Base-by-base conservation (phyloP, 1,139 yeast genomes). In the Saccharomycopsis hybrid region DNA sequence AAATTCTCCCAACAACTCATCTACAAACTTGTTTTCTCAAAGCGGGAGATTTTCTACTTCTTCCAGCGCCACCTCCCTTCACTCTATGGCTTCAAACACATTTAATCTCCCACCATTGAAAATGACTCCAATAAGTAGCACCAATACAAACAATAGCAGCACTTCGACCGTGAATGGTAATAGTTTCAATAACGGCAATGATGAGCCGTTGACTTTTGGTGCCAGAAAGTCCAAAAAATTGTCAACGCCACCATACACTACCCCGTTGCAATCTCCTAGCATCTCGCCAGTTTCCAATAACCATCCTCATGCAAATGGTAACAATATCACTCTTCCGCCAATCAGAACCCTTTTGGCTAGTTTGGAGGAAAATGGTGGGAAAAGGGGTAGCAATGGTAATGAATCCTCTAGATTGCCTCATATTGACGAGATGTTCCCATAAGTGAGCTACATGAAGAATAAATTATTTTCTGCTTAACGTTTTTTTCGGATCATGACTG, bases 141-240 rank as follows among this genome's bases (percentile, higher is more conserved):
- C 25, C 32, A 36, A 25, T 35, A 30, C 44, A 7, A 33, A 9
- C 43, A 37, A 35, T 36, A 37, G 30, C 36, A 18, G 30, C 8
- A 9, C 39, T 11, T 25, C 31, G 27, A 33, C 35, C 30, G 25
- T 18, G 5, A 27, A 9, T n/a, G 37, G 36, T 42, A 37, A 24
- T 31, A 28, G 37, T 25, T 18, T 29, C 11, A 52, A 32, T 13
- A 42, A 29, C 36, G 25, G 27, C 33, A 41, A 39, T 18, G 48
- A 48, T 9, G 51, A 50, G 24, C 48, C 51, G 30, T 41, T 47
- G n/a, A 30, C 49, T n/a, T 52, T 49, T 40, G 55, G 53, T 9
- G 43, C 46, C 8, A 39, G 35, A 33, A 49, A 43, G 32, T 8
- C 13, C 13, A 41, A 41, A 30, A 44, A 41, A 13, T 33, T 45